phyloP scores from a whole-genome alignment of 1,284 basidiomycete genomes.

The Ceratobasidium papillatum region DNA sequence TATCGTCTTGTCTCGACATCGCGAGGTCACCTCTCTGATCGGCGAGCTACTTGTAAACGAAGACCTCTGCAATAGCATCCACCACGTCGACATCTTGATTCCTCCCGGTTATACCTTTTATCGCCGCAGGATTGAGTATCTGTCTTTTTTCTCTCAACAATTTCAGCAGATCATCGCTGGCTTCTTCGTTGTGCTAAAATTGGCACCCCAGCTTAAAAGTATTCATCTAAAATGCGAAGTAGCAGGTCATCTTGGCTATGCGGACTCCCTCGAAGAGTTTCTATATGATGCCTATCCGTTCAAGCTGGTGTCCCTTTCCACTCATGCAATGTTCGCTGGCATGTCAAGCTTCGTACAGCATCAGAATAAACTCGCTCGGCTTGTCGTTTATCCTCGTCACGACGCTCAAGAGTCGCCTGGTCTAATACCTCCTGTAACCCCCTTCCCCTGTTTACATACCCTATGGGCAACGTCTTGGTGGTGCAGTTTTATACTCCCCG shows the following conservation, averaged over 20 bases:
- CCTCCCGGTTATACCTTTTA: not conserved
- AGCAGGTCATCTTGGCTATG: too few relatives aligned
- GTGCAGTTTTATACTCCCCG: not conserved
- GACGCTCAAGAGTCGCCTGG: not conserved
- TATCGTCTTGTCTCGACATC: not conserved
- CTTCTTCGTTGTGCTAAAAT: not conserved
- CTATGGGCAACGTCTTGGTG: constrained; percentile 5
- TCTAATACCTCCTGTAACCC: not conserved
- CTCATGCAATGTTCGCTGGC: not conserved
- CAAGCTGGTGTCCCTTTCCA: not conserved
- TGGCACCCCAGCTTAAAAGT: not conserved
- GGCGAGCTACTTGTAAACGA: not conserved
- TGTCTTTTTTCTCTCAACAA: not conserved
- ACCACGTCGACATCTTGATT: not conserved
- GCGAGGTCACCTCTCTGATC: not conserved
- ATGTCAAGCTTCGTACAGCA: not conserved
- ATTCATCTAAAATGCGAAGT: not conserved
- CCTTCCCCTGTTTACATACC: not conserved
- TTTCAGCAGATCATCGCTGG: not conserved
- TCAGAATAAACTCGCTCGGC: not conserved
- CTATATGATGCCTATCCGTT: not conserved
- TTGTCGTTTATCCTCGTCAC: not conserved
- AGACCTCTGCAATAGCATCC: not conserved
- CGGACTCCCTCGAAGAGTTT: not conserved
- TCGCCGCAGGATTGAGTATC: too few relatives aligned